Evolutionary conservation across 208 protist species (phyloP), one percentile per base, ranked within the genome.

Genomic region (Vickermania ingenoplastis): DNA sequence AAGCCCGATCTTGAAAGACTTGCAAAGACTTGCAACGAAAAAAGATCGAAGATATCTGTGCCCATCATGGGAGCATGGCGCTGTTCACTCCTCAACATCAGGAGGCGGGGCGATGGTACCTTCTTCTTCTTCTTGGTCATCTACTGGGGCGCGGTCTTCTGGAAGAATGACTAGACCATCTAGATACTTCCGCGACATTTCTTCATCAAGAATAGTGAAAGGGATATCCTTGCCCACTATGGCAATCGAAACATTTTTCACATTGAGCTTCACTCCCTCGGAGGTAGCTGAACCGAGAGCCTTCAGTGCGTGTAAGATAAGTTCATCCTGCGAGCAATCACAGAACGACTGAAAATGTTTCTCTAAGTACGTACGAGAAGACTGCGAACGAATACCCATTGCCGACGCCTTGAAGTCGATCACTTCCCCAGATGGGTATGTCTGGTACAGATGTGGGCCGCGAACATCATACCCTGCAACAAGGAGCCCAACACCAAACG

Each of bases 401-500:
- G 98, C 97, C 48, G 96, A 95, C 24, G 97, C 94, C 71, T 98
- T 97, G 79, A 97, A 99, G 61, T 99, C 94, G 73, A 94, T 99
- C 61, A 97, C 97, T 57, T 99, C 97, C 31, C 97, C 97, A 22
- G 96, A 98, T 23, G 98, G 98, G 50, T 81, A 89, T 11, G 96
- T 97, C 69, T 99, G 91, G 69, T 89, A 99, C 17, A 99, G 73
- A 63, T 98, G 97, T 11, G 97, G 76, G 1, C 97, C 97, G 22
- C 74, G 85, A 41, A 93, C 70, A 76, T 98, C 89, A 59, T 89
- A 86, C 25, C 98, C 98, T 27, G 87, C 95, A 31, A 99, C 81
- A 14, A 99, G 89, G n/a, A 99, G 75, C 24, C 98, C 98, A n/a
- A 99, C 98, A 57, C 98, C 98, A 75, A 97, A 99, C 25, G 98